Conservation (phyloP, 129 eudicot genomes). For the Ambrosia artemisiifolia region DNA sequence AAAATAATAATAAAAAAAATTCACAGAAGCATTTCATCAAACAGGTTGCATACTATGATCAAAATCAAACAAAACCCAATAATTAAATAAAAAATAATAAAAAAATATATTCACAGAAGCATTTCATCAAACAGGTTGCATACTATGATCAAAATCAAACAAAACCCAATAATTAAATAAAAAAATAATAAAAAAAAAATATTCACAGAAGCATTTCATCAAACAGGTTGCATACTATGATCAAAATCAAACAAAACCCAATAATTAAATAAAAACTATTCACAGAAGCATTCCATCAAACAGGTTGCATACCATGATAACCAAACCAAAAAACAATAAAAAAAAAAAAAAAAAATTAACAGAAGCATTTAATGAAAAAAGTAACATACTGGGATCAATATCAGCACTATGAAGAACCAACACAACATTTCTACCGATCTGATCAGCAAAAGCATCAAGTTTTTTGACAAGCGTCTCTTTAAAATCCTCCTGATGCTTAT, state of each 20-base stretch:
- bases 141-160: too few species aligned
- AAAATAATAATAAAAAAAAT: too few species aligned
- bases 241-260: background rate
- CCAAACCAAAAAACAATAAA: background rate
- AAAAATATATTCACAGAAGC: too few species aligned
- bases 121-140: too few species aligned
- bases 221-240: background rate
- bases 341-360: background rate
- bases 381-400: slow-evolving; percentile 70
- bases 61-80: background rate
- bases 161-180: background rate
- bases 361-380: background rate
- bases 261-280: too few species aligned
- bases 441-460: slow-evolving; percentile 64
- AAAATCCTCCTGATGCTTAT: slow-evolving; percentile 67
- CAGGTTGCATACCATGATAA: too few species aligned
- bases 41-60: background rate
- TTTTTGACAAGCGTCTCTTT: slow-evolving; percentile 65
- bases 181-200: background rate
- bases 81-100: too few species aligned
- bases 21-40: too few species aligned
- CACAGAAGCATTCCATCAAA: too few species aligned
- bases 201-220: too few species aligned
- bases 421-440: slow-evolving; percentile 74
- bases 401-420: slow-evolving; percentile 64